Conservation (phyloP, 2,329 filamentous ascomycete genomes). For the Aspergillus fructus region DNA sequence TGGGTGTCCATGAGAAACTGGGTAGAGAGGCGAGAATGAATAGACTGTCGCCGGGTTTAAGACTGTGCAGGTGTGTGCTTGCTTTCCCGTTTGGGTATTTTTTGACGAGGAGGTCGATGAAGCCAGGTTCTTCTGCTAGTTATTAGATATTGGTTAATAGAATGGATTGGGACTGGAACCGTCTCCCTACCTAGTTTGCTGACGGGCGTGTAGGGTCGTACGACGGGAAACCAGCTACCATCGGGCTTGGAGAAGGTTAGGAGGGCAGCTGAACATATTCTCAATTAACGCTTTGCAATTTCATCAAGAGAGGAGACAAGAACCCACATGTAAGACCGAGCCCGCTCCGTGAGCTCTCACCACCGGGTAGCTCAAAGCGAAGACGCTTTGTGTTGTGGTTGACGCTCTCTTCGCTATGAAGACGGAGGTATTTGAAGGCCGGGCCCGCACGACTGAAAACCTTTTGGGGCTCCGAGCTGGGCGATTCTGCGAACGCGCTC, state of each 20-base stretch:
- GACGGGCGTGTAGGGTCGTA: constrained; percentile 68
- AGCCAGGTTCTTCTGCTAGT: constrained; percentile 54
- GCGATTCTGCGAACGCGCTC: not conserved
- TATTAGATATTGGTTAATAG: not conserved
- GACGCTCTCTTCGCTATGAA: constrained; percentile 8
- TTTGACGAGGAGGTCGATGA: constrained; percentile 66
- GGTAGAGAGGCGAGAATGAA: constrained; percentile 57
- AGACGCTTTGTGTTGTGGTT: constrained; percentile 15
- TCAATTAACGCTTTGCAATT: not conserved
- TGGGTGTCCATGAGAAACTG: constrained; percentile 55
- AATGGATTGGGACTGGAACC: not conserved
- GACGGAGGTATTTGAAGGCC: constrained; percentile 5
- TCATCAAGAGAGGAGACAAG: not conserved
- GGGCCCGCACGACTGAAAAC: constrained; percentile 1
- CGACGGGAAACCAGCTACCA: constrained; percentile 57
- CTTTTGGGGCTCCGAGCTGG: not conserved
- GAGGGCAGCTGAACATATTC: constrained; percentile 48
- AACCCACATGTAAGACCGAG: constrained; percentile 13
- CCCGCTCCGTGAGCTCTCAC: constrained; percentile 6
- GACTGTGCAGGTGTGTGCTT: constrained; percentile 64
- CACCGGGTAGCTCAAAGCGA: constrained; percentile 10
- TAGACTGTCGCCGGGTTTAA: constrained; percentile 62
- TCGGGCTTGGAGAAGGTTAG: constrained; percentile 61
- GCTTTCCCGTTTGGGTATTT: constrained; percentile 65
- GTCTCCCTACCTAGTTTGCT: constrained; percentile 48